Percentiles rank a stretch among this genome's conserved stretches.
These are phyloP conservation scores for Stephania cephalantha DNA, from an alignment of 164 flowering plant genomes.

Conservation along the genomic window DNA sequence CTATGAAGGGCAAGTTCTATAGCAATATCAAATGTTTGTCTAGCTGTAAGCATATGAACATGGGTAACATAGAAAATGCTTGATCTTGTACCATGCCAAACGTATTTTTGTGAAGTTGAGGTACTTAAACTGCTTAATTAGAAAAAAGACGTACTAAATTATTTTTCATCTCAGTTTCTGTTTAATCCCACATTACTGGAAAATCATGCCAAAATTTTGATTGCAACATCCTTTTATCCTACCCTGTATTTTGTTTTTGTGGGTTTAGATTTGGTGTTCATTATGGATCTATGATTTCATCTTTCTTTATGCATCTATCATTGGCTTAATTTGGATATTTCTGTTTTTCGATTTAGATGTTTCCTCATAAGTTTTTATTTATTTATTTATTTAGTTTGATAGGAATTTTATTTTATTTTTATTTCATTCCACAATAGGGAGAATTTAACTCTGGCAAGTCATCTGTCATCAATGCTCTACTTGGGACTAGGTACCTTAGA, in stretches of 20 bases:
- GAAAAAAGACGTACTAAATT: not conserved
- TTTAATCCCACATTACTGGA: not conserved
- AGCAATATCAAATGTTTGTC: not conserved
- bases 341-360: not conserved
- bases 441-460: constrained; percentile 98
- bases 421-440: constrained; percentile 39
- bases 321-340: not conserved
- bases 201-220: not conserved
- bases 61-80: not conserved
- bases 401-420: too few relatives aligned
- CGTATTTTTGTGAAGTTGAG: not conserved
- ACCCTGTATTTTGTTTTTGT: too few relatives aligned
- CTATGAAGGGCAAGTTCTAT: not conserved
- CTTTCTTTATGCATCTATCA: not conserved
- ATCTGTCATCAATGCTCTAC: constrained; percentile 87
- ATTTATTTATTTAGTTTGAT: not conserved
- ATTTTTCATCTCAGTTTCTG: not conserved
- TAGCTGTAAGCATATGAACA: not conserved
- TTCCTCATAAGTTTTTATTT: not conserved
- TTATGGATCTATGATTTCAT: not conserved
- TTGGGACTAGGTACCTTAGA: constrained; percentile 72
- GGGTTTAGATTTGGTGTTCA: too few relatives aligned
- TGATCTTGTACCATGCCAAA: not conserved
- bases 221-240: not conserved
- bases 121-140: not conserved